A percentile compares a stretch with the other conserved stretches of the same genome.
These are phyloP conservation scores for Schrenkiella parvula DNA, from an alignment of 345 rosid genomes.

Conservation along the genomic window DNA sequence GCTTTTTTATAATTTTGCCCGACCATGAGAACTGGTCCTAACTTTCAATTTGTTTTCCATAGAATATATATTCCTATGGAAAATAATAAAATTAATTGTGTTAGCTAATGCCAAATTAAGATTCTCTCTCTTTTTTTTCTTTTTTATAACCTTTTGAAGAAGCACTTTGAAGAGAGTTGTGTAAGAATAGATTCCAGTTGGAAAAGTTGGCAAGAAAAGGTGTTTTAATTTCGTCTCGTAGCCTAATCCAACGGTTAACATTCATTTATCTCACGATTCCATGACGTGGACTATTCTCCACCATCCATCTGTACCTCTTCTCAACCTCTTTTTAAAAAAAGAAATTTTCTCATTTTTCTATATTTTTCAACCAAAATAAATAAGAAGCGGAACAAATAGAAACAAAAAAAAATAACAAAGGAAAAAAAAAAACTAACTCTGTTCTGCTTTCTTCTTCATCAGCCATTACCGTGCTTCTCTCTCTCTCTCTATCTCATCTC, in stretches of 20 bases:
- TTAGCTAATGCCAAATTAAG: conserved; percentile 23
- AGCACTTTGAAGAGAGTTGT: conserved; percentile 24
- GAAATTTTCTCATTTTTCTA: not conserved
- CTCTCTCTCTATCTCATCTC: not conserved
- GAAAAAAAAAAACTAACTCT: not conserved
- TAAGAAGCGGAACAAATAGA: not conserved
- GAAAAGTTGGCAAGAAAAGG: conserved; percentile 29
- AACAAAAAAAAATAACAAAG: not conserved
- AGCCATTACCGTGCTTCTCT: conserved; percentile 14
- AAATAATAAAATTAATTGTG: not conserved
- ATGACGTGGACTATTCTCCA: conserved; percentile 19
- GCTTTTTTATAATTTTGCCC: conserved; percentile 16
- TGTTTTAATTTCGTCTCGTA: not conserved
- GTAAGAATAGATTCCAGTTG: conserved; percentile 34
- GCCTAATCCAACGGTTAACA: conserved; percentile 10
- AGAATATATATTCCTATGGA: not conserved
- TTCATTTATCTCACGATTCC: not conserved
- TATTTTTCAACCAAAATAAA: not conserved
- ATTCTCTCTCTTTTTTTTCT: not conserved
- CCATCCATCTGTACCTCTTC: conserved; percentile 13
- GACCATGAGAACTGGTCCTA: conserved; percentile 33
- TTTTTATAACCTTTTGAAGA: not conserved
- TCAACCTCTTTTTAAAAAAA: conserved; percentile 1
- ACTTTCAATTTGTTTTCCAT: not conserved
- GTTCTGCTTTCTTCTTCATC: conserved; percentile 25